phyloP scores from a whole-genome alignment of 805 yeast genomes.

The Wickerhamomyces tratensis region DNA sequence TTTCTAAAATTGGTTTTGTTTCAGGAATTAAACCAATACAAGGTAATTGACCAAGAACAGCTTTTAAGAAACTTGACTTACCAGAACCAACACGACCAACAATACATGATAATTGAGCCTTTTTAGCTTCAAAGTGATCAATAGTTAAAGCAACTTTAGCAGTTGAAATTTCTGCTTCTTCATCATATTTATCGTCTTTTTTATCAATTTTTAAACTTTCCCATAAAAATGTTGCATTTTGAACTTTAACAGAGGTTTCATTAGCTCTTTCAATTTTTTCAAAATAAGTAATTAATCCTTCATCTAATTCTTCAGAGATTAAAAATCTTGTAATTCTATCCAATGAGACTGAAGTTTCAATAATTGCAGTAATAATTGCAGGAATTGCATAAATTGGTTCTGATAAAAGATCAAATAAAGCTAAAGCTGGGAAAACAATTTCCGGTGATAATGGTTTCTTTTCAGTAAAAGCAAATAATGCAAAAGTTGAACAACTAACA shows the following conservation, averaged over 20 bases:
- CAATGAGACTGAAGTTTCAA: slow-evolving; percentile 84
- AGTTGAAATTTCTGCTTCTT: slow-evolving; percentile 39
- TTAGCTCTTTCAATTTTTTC: slow-evolving; percentile 42
- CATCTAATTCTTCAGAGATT: slow-evolving; percentile 69
- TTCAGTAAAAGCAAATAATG: slow-evolving; percentile 54
- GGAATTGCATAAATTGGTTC: slow-evolving; percentile 94
- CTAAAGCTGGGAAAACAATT: slow-evolving; percentile 82
- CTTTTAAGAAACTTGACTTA: slow-evolving; percentile 73
- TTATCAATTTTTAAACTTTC: slow-evolving; percentile 32
- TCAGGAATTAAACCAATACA: slow-evolving; percentile 56
- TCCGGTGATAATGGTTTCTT: slow-evolving; percentile 73
- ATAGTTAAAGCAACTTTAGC: slow-evolving; percentile 59
- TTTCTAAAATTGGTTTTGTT: slow-evolving; percentile 15
- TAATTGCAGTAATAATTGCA: slow-evolving; percentile 72
- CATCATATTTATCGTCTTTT: slow-evolving; percentile 23
- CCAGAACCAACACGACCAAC: slow-evolving; percentile 91
- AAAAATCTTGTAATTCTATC: slow-evolving; percentile 68
- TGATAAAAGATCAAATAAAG: slow-evolving; percentile 77
- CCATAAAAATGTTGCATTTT: slow-evolving; percentile 71
- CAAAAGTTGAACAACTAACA: slow-evolving; percentile 87
- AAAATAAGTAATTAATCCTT: slow-evolving; percentile 57
- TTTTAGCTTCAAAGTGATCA: slow-evolving; percentile 52
- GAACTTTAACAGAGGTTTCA: slow-evolving; percentile 55
- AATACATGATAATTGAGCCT: slow-evolving; percentile 75
- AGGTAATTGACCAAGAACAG: slow-evolving; percentile 75